Conservation (phyloP, 768 basidiomycete genomes). For the Pholiota conissans region DNA sequence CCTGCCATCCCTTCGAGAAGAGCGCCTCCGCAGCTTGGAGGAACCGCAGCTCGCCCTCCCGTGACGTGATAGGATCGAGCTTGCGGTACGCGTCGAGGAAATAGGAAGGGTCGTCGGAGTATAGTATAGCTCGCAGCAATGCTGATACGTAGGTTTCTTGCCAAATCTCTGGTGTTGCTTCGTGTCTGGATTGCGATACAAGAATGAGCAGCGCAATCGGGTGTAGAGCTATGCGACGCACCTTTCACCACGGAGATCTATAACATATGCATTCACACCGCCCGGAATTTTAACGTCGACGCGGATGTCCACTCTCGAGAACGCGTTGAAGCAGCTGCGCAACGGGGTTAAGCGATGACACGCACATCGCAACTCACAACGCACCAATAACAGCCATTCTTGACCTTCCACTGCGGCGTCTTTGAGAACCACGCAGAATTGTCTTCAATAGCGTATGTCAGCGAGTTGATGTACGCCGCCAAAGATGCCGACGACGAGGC, state of each 20-base stretch:
- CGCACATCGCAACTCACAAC: constrained; percentile 23
- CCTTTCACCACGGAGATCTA: constrained; percentile 94
- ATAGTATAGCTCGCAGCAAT: constrained; percentile 85
- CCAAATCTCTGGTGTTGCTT: constrained; percentile 92
- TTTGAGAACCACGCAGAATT: constrained; percentile 91
- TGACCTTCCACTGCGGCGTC: constrained; percentile 83
- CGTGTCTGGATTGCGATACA: constrained; percentile 55
- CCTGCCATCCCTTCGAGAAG: constrained; percentile 96
- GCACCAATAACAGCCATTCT: constrained; percentile 90
- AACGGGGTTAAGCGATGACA: not conserved
- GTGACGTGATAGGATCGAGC: constrained; percentile 89
- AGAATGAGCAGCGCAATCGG: not conserved
- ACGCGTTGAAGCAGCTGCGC: constrained; percentile 92
- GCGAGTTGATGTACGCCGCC: constrained; percentile 97
- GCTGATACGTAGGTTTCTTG: constrained; percentile 97
- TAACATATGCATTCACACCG: constrained; percentile 90
- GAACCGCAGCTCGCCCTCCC: constrained; percentile 88
- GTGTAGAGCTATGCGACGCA: constrained; percentile 35
- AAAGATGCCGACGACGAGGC: constrained; percentile 97
- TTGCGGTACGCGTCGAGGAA: constrained; percentile 92
- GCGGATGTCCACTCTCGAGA: constrained; percentile 92
- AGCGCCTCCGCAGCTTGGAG: constrained; percentile 87
- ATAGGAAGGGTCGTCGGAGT: constrained; percentile 94
- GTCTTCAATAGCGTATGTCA: constrained; percentile 95
- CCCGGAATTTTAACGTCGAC: constrained; percentile 99